Base-by-base conservation (phyloP, 345 rosid species). In the Euphorbia peplus region DNA sequence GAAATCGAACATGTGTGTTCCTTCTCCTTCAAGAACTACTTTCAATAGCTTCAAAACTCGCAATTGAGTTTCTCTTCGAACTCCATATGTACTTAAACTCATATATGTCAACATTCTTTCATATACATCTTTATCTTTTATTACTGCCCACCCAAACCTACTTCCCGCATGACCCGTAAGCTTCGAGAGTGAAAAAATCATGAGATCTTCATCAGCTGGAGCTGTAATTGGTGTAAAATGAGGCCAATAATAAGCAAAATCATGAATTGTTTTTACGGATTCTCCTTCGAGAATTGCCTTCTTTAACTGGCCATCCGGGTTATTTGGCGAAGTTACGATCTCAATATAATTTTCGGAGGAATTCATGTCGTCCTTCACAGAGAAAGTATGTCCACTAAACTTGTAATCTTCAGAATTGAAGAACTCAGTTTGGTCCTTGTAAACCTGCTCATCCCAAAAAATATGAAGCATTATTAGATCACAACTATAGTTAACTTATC, bases 161-260 rank as follows among this genome's bases (percentile, higher is more conserved):
- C 68, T 61, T 11, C 73, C 73, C 15, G 77, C 77, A 61, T 74
- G 77, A 47, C 73, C 77, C 4, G 69, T 74, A 25, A 74, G 68
- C 50, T 74, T 62, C 19, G 77, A 68, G 41, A 74, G 47, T 25
- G 77, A 52, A 55, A 74, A 74, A 7, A 68, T 68, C 64, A 62
- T 30, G 6, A 74, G 25, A 10, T 67, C 68, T 19, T 74, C 51
- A 42, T 74, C 63, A 3, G 69, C 69, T 19, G 68, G 77, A 42
- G 60, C 48, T 29, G 77, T 64, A 46, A 74, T 74, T 2, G 72
- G 12, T 2, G 77, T 68, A 46, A 68, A 74, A 61, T 74, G 77
- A 11, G 77, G 73, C 77, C 77, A 74, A 63, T 74, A 68, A 42
- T 74, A 74, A 6, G 73, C 77, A 60, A 74, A 69, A 62, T 74